These are phyloP conservation scores for Pseudocercospora eumusae DNA, from an alignment of 2,329 filamentous ascomycete genomes.

Conservation along the genomic window DNA sequence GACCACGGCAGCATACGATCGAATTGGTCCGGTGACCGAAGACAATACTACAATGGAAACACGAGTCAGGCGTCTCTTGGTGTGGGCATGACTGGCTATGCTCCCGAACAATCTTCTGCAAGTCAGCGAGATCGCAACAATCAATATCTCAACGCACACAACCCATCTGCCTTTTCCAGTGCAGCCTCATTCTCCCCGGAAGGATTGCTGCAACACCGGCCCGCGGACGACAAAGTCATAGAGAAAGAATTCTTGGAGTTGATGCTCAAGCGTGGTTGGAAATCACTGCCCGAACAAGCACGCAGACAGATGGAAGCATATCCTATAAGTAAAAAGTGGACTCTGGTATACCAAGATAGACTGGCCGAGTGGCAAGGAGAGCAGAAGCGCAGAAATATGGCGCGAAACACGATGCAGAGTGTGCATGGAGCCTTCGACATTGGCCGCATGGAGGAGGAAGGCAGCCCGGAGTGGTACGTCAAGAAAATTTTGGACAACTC, in stretches of 20 bases:
- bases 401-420: slow-evolving; percentile 62
- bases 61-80: slow-evolving; percentile 52
- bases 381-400: slow-evolving; percentile 79
- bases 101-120: slow-evolving; percentile 34
- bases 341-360: slow-evolving; percentile 89
- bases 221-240: slow-evolving; percentile 77
- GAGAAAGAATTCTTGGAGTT: slow-evolving; percentile 89
- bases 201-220: slow-evolving; percentile 67
- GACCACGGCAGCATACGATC: slow-evolving; percentile 68
- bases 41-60: slow-evolving; percentile 47
- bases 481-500: slow-evolving; percentile 95
- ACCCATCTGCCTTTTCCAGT: slow-evolving; percentile 51
- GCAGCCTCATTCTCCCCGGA: slow-evolving; percentile 55
- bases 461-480: slow-evolving; percentile 97
- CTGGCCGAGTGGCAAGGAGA: slow-evolving; percentile 92
- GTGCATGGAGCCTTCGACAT: slow-evolving; percentile 66
- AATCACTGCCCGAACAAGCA: slow-evolving; percentile 92
- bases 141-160: slow-evolving; percentile 45
- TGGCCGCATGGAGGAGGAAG: slow-evolving; percentile 85
- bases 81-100: slow-evolving; percentile 8
- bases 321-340: slow-evolving; percentile 95
- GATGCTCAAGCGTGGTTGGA: slow-evolving; percentile 98
- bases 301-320: slow-evolving; percentile 95
- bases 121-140: slow-evolving; percentile 30
- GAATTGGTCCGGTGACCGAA: slow-evolving; percentile 59